A percentile compares a stretch with the other conserved stretches of the same genome.
phyloP scores from a whole-genome alignment of 192 early-diverging fungal species.

The Linnemannia exigua region DNA sequence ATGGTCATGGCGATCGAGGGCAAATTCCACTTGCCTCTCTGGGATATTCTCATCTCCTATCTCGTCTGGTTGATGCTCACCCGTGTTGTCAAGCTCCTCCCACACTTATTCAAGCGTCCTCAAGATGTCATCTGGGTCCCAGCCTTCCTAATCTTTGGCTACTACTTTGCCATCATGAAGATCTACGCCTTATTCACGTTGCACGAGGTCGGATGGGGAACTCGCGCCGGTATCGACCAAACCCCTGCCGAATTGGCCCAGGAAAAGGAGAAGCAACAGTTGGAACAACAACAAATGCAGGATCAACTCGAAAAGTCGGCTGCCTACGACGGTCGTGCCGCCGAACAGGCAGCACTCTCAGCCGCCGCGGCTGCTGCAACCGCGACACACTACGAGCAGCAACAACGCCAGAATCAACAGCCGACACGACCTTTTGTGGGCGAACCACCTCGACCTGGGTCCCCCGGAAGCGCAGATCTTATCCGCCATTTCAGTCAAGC shows the following conservation, averaged over 20 bases:
- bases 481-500: constrained; percentile 55
- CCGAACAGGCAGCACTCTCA: constrained; percentile 30
- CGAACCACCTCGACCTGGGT: constrained; percentile 29
- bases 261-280: constrained; percentile 52
- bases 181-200: constrained; percentile 79
- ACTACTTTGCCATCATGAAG: constrained; percentile 80
- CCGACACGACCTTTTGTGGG: not conserved
- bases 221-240: constrained; percentile 67
- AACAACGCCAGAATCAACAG: not conserved
- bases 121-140: constrained; percentile 75
- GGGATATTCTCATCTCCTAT: constrained; percentile 74
- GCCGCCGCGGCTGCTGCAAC: constrained; percentile 36
- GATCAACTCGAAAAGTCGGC: constrained; percentile 15
- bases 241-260: constrained; percentile 57
- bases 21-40: constrained; percentile 64
- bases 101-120: constrained; percentile 75
- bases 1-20: constrained; percentile 62
- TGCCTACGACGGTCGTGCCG: constrained; percentile 14
- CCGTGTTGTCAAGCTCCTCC: constrained; percentile 73
- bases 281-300: constrained; percentile 28
- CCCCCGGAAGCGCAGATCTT: constrained; percentile 42
- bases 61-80: constrained; percentile 76
- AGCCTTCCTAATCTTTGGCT: constrained; percentile 77
- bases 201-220: constrained; percentile 81
- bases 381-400: constrained; percentile 35